Percentiles rank a stretch among this genome's conserved stretches.
Conservation (phyloP, 2,329 filamentous ascomycete species). For the Aspergillus awamori region DNA sequence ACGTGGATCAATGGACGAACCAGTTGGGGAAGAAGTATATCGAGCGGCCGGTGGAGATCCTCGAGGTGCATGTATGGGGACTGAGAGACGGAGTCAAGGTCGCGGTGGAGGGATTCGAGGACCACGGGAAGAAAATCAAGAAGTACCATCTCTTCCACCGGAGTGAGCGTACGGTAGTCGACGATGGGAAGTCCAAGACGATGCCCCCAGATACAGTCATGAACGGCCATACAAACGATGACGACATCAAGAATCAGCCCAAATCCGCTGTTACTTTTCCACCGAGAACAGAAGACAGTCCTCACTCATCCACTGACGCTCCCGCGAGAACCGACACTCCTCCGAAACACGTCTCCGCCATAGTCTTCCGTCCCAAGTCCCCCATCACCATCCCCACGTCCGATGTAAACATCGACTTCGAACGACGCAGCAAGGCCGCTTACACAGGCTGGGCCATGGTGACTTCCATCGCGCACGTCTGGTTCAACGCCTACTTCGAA, state of each 20-base stretch:
- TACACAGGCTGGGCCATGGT: constrained; percentile 83
- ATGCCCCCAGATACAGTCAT: not conserved
- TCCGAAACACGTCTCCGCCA: constrained; percentile 65
- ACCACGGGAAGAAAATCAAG: constrained; percentile 87
- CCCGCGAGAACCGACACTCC: constrained; percentile 26
- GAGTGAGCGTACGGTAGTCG: constrained; percentile 63
- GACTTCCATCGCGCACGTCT: constrained; percentile 89
- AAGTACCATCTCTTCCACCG: constrained; percentile 77
- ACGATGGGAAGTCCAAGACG: constrained; percentile 53
- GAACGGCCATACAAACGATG: not conserved
- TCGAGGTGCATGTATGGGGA: constrained; percentile 90
- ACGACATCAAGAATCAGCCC: not conserved
- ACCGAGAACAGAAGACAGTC: not conserved
- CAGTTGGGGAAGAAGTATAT: constrained; percentile 73
- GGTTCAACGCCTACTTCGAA: constrained; percentile 96
- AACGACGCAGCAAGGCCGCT: constrained; percentile 79
- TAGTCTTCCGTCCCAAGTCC: constrained; percentile 73
- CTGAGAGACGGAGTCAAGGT: constrained; percentile 85
- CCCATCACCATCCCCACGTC: constrained; percentile 74
- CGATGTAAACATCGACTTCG: constrained; percentile 88
- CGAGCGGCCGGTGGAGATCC: constrained; percentile 78
- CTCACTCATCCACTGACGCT: constrained; percentile 15
- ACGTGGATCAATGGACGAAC: constrained; percentile 84
- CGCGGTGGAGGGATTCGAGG: constrained; percentile 77
- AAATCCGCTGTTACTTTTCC: not conserved